phyloP scores from a whole-genome alignment of 331 rosid genomes.

The Spiraea crenata region DNA sequence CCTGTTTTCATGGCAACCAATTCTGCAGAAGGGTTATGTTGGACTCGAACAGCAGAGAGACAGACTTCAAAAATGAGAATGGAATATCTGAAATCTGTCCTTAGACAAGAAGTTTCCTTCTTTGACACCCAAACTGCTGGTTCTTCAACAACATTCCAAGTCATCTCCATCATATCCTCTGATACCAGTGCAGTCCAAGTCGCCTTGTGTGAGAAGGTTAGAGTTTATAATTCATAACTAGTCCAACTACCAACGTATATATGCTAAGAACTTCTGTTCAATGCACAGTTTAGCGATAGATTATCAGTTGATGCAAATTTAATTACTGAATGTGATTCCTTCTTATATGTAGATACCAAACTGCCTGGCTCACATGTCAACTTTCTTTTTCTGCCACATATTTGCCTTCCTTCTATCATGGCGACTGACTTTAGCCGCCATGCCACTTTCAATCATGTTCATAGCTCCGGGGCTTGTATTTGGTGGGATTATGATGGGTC shows the following conservation, averaged over 20 bases:
- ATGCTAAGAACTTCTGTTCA: too few species aligned
- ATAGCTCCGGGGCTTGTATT: constrained; percentile 68
- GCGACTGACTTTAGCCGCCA: constrained; percentile 78
- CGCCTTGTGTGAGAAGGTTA: constrained; percentile 78
- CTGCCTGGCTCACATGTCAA: constrained; percentile 75
- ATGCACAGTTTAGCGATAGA: neutral
- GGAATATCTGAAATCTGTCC: constrained; percentile 79
- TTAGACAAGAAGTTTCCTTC: constrained; percentile 87
- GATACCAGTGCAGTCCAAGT: constrained; percentile 85
- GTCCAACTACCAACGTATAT: neutral
- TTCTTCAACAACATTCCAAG: constrained; percentile 77
- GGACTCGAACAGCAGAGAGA: constrained; percentile 90
- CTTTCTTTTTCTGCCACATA: constrained; percentile 84
- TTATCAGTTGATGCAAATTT: neutral
- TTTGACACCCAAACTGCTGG: constrained; percentile 69
- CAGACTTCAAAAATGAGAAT: constrained; percentile 81
- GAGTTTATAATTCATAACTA: constrained; percentile 4
- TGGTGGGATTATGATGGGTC: constrained; percentile 73
- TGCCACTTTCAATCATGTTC: constrained; percentile 86
- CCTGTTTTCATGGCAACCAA: constrained; percentile 18
- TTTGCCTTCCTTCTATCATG: constrained; percentile 78
- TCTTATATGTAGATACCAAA: constrained; percentile 65
- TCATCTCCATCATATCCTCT: constrained; percentile 69
- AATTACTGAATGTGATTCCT: constrained; percentile 17
- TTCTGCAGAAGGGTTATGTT: constrained; percentile 77